Base-by-base conservation (phyloP, 1,139 yeast species). In the Taphrina flavorubra region DNA sequence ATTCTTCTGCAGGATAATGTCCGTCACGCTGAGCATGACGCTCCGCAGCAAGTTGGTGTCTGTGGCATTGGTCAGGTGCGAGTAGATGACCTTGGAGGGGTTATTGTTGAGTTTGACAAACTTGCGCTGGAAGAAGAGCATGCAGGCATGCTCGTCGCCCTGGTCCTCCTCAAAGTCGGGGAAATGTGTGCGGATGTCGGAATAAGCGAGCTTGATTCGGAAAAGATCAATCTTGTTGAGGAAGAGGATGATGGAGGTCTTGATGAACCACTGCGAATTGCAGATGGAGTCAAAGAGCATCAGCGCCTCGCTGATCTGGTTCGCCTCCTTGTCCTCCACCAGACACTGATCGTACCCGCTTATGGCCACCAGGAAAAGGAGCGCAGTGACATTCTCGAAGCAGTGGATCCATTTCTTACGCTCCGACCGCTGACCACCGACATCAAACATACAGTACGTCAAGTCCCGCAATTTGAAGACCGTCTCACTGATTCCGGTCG, bases 401-500 rank as follows among this genome's bases (percentile, higher is more conserved):
- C 97, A 90, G 77, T 92, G 97, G 71, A 94, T 90, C 99, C 99
- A 94, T 77, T 94, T 94, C 73, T 88, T 87, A 69, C 99, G 84
- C 78, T 94, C 99, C 55, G 92, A 86, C 70, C 99, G 82, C 79
- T 94, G 99, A 1, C 99, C 99, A 61, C 99, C 99, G 4, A 97
- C 98, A 80, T 94, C 99, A 69, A 92, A 81, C 61, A 95, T 90
- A n/a, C 73, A 69, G 51, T 72, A 72, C 16, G 67, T 86, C 69
- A 85, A 82, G 11, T 87, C 74, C 81, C 73, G 88, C 83, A 92
- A 86, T 69, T 83, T 82, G 78, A 95, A 92, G 69, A 83, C 84
- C 6, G 96, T 90, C 76, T 94, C 97, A 0, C 96, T 89, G 63
- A 94, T 91, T 0, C 99, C 99, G 0, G 97, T 92, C 7, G 99